phyloP scores from a whole-genome alignment of 352 stramenopile species.

The Blastocystis sp. region DNA sequence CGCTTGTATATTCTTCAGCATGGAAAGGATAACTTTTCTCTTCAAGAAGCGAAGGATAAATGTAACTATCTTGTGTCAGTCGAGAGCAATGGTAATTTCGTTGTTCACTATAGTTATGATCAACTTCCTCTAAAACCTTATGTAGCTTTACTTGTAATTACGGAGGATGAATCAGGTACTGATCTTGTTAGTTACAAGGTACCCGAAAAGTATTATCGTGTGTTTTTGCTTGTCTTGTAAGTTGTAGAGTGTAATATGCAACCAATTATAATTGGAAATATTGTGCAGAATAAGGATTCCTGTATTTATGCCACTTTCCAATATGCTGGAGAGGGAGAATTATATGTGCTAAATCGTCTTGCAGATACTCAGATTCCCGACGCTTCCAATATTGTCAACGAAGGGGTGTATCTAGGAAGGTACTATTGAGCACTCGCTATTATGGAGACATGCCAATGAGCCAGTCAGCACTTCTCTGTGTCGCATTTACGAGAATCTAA shows the following conservation, averaged over 20 bases:
- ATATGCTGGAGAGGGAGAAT: not conserved
- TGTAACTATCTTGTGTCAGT: not conserved
- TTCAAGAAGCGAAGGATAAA: not conserved
- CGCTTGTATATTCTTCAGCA: conserved; percentile 8
- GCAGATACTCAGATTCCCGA: not conserved
- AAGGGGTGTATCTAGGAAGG: conserved; percentile 3
- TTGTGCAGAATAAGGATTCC: conserved; percentile 13
- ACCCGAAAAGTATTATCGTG: not conserved
- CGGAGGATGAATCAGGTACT: not conserved
- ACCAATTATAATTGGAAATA: not conserved
- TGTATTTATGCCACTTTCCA: conserved; percentile 17
- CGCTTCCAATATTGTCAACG: conserved; percentile 21
- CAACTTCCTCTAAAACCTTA: not conserved
- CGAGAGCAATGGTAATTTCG: not conserved
- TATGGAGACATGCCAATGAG: conserved; percentile 21
- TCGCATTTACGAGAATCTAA: conserved; percentile 8
- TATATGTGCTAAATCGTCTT: conserved; percentile 32
- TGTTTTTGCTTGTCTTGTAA: not conserved
- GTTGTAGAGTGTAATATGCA: not conserved
- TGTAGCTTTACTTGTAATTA: not conserved
- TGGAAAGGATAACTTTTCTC: not conserved
- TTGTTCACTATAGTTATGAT: not conserved
- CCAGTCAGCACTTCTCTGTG: not conserved
- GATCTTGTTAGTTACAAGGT: conserved; percentile 1
- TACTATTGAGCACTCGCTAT: not conserved